Evolutionary conservation across 2,329 filamentous ascomycete genomes (phyloP), one percentile per base, ranked within the genome.

Genomic region (Colletotrichum lupini): DNA sequence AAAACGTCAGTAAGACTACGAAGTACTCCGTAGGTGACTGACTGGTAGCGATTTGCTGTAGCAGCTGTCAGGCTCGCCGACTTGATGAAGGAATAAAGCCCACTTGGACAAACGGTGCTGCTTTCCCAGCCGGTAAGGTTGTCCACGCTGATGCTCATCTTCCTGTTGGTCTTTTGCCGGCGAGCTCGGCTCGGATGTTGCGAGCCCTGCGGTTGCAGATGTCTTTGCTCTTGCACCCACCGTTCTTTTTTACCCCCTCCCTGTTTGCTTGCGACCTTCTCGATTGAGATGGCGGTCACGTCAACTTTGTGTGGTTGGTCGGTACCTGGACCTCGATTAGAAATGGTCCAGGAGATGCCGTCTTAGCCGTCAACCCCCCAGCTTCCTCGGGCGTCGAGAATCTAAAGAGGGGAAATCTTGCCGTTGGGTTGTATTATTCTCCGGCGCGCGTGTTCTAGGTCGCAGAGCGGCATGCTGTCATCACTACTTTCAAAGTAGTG

Each of bases 221-320:
- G 37, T 59, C 28, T 58, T 57, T 49, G 42, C 42, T 59, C 19
- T 65, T 28, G 52, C 66, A 28, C 32, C 30, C 59, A 58, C 7
- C 11, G 64, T 35, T 32, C 12, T 30, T 49, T 49, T 49, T n/a
- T 49, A 49, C 42, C 19, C 42, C 42, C 42, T 49, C 42, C 42
- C 42, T 49, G 42, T 49, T 49, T 49, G 42, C 28, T n/a, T 72
- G 42, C 63, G 37, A 74, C 72, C 72, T 74, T 74, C 72, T 72
- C 19, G 37, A 67, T 72, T 74, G 56, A 74, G 72, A 62, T 49
- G 61, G 56, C 30, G 68, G 61, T 56, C 35, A 57, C 61, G 30
- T 72, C 46, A 35, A 60, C 26, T 19, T 16, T 19, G 4, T 28
- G 46, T 35, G 30, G 42, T 42, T 58, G 32, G 61, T 35, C 52